Base-by-base conservation (phyloP, 2,329 filamentous ascomycete species). In the Zasmidium citrigriseum region DNA sequence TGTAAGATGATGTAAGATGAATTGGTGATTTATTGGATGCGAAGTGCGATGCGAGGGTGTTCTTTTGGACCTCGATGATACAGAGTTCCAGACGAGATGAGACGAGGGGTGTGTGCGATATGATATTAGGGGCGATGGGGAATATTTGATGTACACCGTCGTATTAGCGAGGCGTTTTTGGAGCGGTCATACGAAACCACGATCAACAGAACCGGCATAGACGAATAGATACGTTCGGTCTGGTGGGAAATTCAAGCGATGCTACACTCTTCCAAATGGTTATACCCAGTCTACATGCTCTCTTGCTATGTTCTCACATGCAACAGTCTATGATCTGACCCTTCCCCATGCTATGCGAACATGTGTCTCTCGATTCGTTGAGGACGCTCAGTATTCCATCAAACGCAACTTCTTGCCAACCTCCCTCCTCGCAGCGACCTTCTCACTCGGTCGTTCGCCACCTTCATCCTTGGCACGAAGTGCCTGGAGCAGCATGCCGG, bases 401-500 rank as follows among this genome's bases (percentile, higher is more conserved):
- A 91, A 71, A 63, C 86, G 79, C 71, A 93, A 70, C 75, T 89
- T 90, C 81, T 91, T 88, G 29, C 89, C 89, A 7, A 93, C 83
- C 61, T 91, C 87, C 65, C 88, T 80, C 61, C 88, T 79, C 46
- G 83, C 83, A 3, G 82, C 82, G 11, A 86, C 86, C 57, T 84
- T 80, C 61, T 86, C 83, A 46, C 75, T 78, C 2, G 76, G 72
- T 29, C 66, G 69, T 54, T 85, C 82, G 4, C 78, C 73, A 3
- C 77, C 80, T 16, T 83, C 82, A 14, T 63, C 64, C 52, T 88
- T 84, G 2, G 88, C 88, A 72, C 93, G 93, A 58, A 96, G 85
- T 1, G 92, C 91, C 73, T 96, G 90, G 22, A 95, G 81, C 4
- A 97, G 84, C 91, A 97, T 96, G 14, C 93, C 93, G 0, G 93